Conservation (phyloP, 1,284 basidiomycete genomes). For the Moesziomyces sp. region DNA sequence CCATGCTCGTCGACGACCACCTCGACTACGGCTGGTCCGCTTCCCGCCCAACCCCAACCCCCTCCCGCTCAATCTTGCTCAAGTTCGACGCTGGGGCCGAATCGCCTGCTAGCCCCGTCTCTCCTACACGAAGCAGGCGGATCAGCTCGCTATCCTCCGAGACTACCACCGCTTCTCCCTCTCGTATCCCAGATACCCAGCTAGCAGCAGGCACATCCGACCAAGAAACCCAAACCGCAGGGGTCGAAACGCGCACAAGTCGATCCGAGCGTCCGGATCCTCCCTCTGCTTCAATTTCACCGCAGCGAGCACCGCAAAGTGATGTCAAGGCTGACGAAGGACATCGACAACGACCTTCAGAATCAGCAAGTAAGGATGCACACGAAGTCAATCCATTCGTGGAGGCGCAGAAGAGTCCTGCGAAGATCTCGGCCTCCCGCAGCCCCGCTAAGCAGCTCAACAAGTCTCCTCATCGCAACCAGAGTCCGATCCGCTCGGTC, state of each 20-base stretch:
- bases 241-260: background rate
- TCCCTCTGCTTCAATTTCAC: background rate
- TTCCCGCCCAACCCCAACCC: constrained; percentile 23
- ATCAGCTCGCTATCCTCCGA: constrained; percentile 1
- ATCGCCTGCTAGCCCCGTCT: constrained; percentile 1
- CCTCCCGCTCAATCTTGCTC: background rate
- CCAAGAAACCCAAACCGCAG: background rate
- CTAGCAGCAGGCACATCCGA: background rate
- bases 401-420: constrained; percentile 6
- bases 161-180: background rate
- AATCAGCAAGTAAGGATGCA: background rate
- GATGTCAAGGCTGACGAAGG: background rate
- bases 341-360: background rate
- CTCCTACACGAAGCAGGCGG: constrained; percentile 13
- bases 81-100: background rate
- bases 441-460: constrained; percentile 20
- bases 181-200: background rate
- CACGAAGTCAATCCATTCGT: constrained; percentile 8
- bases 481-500: constrained; percentile 35
- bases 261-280: background rate
- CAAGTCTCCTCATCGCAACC: constrained; percentile 11
- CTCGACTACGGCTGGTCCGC: constrained; percentile 21
- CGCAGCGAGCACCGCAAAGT: background rate
- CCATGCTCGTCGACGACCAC: constrained; percentile 41
- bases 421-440: background rate